Conservation (phyloP, 2,329 filamentous ascomycete genomes). For the Penicillium sp. region DNA sequence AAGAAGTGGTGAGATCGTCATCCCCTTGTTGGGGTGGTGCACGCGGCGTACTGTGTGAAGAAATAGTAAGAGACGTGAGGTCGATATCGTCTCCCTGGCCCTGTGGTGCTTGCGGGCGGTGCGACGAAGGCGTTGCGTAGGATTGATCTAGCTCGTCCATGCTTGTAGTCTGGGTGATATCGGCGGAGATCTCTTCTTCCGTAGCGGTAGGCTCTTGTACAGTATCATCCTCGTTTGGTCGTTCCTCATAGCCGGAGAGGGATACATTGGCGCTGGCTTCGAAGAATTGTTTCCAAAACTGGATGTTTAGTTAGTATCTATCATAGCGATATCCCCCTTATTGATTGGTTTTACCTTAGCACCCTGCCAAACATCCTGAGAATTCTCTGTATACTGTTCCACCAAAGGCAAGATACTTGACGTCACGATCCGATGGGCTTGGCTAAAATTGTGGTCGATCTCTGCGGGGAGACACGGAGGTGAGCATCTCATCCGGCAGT, state of each 20-base stretch:
- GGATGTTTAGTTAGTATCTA: slow-evolving; percentile 12
- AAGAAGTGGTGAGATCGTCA: slow-evolving; percentile 47
- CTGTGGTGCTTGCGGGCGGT: slow-evolving; percentile 32
- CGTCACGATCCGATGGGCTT: slow-evolving; percentile 93
- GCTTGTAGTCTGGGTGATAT: slow-evolving; percentile 48
- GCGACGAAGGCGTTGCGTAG: slow-evolving; percentile 46
- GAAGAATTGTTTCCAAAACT: slow-evolving; percentile 99
- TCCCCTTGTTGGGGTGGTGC: slow-evolving; percentile 34
- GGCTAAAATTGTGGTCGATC: slow-evolving; percentile 98
- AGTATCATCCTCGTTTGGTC: slow-evolving; percentile 63
- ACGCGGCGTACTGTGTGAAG: slow-evolving; percentile 54
- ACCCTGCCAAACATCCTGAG: slow-evolving; percentile 91
- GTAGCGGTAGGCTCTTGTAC: slow-evolving; percentile 56
- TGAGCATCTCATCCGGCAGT: slow-evolving; percentile 17
- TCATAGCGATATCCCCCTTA: slow-evolving; percentile 6
- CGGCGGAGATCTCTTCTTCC: slow-evolving; percentile 60
- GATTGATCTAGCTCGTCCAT: slow-evolving; percentile 42
- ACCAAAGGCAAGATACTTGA: slow-evolving; percentile 90
- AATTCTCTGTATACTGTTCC: slow-evolving; percentile 93
- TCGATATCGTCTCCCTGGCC: slow-evolving; percentile 50
- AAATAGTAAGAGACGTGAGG: slow-evolving; percentile 47
- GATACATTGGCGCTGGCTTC: slow-evolving; percentile 98
- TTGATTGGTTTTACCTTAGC: slow-evolving; percentile 70
- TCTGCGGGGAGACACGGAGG: slow-evolving; percentile 58
- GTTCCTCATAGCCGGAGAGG: slow-evolving; percentile 89